phyloP scores from a whole-genome alignment of 2,329 filamentous ascomycete species.

The Fusarium penzigii region DNA sequence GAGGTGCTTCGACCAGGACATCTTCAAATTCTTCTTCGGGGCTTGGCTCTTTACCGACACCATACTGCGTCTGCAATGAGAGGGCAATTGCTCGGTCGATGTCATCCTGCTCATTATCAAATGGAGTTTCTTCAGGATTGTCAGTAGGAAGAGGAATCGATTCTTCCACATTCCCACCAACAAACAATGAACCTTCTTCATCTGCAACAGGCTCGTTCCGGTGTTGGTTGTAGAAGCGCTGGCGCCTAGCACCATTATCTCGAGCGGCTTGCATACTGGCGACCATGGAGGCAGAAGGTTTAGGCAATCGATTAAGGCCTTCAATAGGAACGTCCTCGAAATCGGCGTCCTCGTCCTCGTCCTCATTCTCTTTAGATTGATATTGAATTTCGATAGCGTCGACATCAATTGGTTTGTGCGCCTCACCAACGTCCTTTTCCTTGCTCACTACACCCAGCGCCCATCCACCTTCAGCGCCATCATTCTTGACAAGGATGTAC shows the following conservation, averaged over 20 bases:
- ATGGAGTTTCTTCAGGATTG: slow-evolving; percentile 40
- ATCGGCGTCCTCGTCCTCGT: slow-evolving; percentile 72
- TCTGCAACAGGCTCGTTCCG: slow-evolving; percentile 28
- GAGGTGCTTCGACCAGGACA: slow-evolving; percentile 44
- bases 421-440: slow-evolving; percentile 75
- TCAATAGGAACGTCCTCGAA: slow-evolving; percentile 95
- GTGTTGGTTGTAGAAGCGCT: slow-evolving; percentile 29
- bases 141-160: slow-evolving; percentile 17
- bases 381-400: slow-evolving; percentile 65
- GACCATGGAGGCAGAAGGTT: slow-evolving; percentile 34
- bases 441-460: slow-evolving; percentile 90
- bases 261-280: slow-evolving; percentile 29
- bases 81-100: slow-evolving; percentile 80
- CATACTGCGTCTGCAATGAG: slow-evolving; percentile 71
- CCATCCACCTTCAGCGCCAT: slow-evolving; percentile 93
- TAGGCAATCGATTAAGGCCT: slow-evolving; percentile 82
- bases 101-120: slow-evolving; percentile 56
- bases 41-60: slow-evolving; percentile 36
- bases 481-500: slow-evolving; percentile 95
- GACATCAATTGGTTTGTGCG: slow-evolving; percentile 89
- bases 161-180: slow-evolving; percentile 34
- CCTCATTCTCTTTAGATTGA: slow-evolving; percentile 58
- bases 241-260: slow-evolving; percentile 26
- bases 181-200: slow-evolving; percentile 51
- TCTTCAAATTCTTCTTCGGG: slow-evolving; percentile 52